These are phyloP conservation scores for Ammopiptanthus mongolicus DNA, from an alignment of 306 rosid genomes.

Conservation along the genomic window DNA sequence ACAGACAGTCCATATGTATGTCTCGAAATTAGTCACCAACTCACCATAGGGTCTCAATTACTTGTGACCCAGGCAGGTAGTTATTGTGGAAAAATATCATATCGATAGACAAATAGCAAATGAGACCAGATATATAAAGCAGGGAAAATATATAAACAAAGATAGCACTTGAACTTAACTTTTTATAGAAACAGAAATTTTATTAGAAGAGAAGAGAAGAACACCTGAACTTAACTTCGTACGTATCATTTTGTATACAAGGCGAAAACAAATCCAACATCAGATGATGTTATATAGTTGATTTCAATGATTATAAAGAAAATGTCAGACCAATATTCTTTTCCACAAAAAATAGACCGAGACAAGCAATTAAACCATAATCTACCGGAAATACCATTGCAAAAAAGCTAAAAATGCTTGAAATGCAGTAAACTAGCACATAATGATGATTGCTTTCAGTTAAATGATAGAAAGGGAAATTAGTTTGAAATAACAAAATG, in stretches of 20 bases:
- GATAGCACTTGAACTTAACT: neutral
- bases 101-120: neutral
- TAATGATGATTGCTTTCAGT: neutral
- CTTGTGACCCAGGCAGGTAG: neutral
- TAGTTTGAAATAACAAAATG: slow-evolving; percentile 21
- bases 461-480: slow-evolving; percentile 7
- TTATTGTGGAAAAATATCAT: neutral
- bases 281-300: neutral
- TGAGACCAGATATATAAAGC: neutral
- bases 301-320: slow-evolving; percentile 5
- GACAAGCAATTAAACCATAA: slow-evolving; percentile 15
- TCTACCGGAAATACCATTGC: neutral
- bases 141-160: neutral
- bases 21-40: neutral
- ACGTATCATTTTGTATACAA: neutral
- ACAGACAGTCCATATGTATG: neutral
- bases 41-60: neutral
- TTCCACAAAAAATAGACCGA: neutral
- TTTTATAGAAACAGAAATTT: no score
- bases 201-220: no score
- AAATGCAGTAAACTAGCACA: slow-evolving; percentile 1
- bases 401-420: neutral
- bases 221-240: neutral
- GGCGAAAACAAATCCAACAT: neutral
- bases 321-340: neutral